Evolutionary conservation across 148 eudicot genomes (phyloP).

Genomic region (Fagopyrum tataricum): DNA sequence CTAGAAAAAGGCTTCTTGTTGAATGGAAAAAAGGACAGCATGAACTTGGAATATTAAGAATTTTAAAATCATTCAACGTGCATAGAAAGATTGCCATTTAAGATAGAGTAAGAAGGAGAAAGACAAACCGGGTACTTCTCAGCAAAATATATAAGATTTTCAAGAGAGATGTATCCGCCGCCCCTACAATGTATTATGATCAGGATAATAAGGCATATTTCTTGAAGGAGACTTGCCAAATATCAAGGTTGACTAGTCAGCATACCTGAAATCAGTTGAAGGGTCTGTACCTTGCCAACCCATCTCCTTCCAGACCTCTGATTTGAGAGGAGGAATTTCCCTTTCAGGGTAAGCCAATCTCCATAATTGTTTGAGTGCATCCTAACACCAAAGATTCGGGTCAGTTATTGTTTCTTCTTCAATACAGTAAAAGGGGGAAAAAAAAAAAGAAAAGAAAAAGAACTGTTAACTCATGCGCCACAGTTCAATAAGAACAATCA

Average conservation of each 20-base stretch:
- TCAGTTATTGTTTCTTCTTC: neutral
- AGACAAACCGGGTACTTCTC: slow-evolving; percentile 69
- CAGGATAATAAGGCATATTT: slow-evolving; percentile 12
- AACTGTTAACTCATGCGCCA: too few relatives aligned
- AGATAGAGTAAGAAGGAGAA: slow-evolving; percentile 1
- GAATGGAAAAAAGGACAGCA: neutral
- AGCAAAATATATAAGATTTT: slow-evolving; percentile 92
- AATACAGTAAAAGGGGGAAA: neutral
- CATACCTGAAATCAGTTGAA: slow-evolving; percentile 93
- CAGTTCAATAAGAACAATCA: too few relatives aligned
- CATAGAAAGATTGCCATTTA: neutral
- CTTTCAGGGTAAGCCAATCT: slow-evolving; percentile 76
- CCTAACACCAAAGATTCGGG: slow-evolving; percentile 34
- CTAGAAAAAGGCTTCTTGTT: neutral
- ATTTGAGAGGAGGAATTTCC: slow-evolving; percentile 75
- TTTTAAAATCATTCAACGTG: neutral
- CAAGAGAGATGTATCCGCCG: slow-evolving; percentile 86
- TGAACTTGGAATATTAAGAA: neutral
- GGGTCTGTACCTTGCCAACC: slow-evolving; percentile 99
- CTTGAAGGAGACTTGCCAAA: neutral
- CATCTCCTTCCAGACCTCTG: slow-evolving; percentile 99
- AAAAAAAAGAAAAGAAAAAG: too few relatives aligned
- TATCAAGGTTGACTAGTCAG: slow-evolving; percentile 4
- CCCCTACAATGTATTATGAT: slow-evolving; percentile 46
- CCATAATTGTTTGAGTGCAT: slow-evolving; percentile 87